A percentile compares a stretch with the other conserved stretches of the same genome.
Conservation (phyloP, 768 basidiomycete genomes). For the Amanita polypyramis region DNA sequence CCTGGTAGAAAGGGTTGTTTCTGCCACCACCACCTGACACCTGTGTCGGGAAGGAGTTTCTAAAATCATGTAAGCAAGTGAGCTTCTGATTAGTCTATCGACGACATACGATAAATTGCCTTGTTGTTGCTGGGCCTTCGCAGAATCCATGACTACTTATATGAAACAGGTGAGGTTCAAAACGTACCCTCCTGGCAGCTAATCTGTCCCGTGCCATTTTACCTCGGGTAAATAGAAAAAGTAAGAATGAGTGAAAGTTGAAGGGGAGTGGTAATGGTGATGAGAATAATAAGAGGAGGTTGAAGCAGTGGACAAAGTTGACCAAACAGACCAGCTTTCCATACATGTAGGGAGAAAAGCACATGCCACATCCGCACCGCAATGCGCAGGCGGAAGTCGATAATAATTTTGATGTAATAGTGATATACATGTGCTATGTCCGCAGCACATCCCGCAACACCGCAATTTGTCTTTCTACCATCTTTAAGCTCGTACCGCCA, state of each 20-base stretch:
- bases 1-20: conserved; percentile 57
- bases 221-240: conserved; percentile 13
- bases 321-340: background rate
- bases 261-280: conserved; percentile 14
- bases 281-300: conserved; percentile 10
- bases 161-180: background rate
- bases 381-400: no score
- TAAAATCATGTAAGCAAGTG: conserved; percentile 17
- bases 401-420: no score
- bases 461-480: conserved; percentile 78
- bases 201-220: conserved; percentile 85
- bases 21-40: conserved; percentile 41
- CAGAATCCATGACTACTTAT: conserved; percentile 8
- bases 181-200: conserved; percentile 70
- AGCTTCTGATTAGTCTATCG: conserved; percentile 1
- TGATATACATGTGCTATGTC: conserved; percentile 13
- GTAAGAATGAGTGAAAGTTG: conserved; percentile 11
- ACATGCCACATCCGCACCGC: no score
- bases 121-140: conserved; percentile 62
- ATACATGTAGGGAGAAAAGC: no score
- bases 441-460: conserved; percentile 55
- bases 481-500: conserved; percentile 80
- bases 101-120: conserved; percentile 40
- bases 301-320: conserved; percentile 2
- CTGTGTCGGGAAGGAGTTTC: conserved; percentile 61